Evolutionary conservation across 2,329 filamentous ascomycete species (phyloP), one percentile per base, ranked within the genome.

Genomic region (Trichoderma hamatum): DNA sequence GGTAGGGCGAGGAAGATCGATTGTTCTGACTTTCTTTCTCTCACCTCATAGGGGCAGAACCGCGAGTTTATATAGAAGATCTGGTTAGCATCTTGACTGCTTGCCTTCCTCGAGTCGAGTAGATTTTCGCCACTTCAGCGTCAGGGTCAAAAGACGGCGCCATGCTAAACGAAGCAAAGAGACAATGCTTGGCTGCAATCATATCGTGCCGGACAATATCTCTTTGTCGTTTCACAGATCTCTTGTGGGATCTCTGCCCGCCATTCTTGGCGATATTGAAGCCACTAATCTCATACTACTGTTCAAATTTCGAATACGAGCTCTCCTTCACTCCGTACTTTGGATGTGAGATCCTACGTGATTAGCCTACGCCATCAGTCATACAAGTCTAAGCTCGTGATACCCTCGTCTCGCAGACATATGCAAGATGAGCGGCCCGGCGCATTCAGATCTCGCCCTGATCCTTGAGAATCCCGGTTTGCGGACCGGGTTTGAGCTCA

Each of bases 341-440:
- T 43, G 36, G n/a, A 49, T 13, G 36, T 26, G 34, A 56, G 26
- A 56, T 65, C n/a, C 67, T 63, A 21, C 51, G n/a, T 21, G 10
- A 34, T 32, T 34, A 43, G 24, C 21, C 51, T 63, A 36, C 34
- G 58, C 36, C 21, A 58, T 58, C 39, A 11, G 63, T 46, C 36
- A 49, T 26, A 58, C 63, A n/a, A 56, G 11, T 30, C 52, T 13
- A 55, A 10, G 34, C 54, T 30, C 26, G 67, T 70, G 46, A 30
- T 56, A 59, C 56, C 56, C 21, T 5, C 7, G 19, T 16, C 32
- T 30, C 43, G 36, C 61, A 58, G 61, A 26, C 19, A 60, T 46
- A 60, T 70, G 64, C 68, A 68, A 70, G 69, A 70, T 70, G 54
- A 49, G 2, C 28, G 11, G 58, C 58, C 39, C 43, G 11, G 16